phyloP scores from a whole-genome alignment of 83 land plant genomes.

The Picea mariana region DNA sequence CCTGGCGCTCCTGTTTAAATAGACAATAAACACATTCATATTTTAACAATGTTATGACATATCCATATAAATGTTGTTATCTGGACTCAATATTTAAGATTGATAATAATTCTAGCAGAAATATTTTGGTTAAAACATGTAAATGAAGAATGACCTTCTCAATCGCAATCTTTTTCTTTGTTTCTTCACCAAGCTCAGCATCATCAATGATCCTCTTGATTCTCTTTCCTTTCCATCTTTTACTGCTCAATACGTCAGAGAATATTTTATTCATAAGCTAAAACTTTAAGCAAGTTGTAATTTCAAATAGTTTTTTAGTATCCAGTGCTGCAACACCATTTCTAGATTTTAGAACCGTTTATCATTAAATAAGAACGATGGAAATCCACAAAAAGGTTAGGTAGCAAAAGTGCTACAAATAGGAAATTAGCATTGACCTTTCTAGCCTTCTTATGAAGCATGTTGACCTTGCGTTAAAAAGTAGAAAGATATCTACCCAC shows the following conservation, averaged over 20 bases:
- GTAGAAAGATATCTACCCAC: too few species aligned
- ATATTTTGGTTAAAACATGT: neutral
- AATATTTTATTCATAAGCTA: neutral
- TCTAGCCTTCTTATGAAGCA: too few species aligned
- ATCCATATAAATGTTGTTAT: neutral
- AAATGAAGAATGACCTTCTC: constrained; percentile 66
- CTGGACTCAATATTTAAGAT: neutral
- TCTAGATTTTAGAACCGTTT: neutral
- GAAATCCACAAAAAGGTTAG: too few species aligned
- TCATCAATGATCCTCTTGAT: constrained; percentile 88
- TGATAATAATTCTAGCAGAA: neutral
- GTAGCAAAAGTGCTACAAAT: too few species aligned
- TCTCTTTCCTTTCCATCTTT: constrained; percentile 53
- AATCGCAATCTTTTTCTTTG: constrained; percentile 74
- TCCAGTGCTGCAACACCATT: neutral
- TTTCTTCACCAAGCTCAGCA: constrained; percentile 87
- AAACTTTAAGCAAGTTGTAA: neutral
- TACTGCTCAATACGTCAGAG: constrained; percentile 30
- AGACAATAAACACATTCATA: neutral
- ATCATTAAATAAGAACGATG: too few species aligned
- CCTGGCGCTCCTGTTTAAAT: constrained; percentile 78
- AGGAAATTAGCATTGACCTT: too few species aligned
- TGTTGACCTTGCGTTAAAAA: too few species aligned
- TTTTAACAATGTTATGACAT: neutral
- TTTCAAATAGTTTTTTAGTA: neutral